phyloP scores from a whole-genome alignment of 139 green algal species.

The Desmodesmus armatus region DNA sequence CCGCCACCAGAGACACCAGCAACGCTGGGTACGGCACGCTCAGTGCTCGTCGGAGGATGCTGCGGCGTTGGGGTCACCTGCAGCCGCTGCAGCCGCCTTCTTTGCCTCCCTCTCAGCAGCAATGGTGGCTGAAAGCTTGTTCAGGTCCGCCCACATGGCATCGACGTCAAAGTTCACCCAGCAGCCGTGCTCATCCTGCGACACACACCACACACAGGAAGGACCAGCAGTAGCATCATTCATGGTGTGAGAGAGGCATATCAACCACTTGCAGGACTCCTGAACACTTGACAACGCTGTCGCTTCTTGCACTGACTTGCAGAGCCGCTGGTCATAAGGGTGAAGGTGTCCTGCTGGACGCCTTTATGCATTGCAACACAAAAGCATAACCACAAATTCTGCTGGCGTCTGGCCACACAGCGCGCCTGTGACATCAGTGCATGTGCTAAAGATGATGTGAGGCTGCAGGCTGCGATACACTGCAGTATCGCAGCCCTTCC shows the following conservation, averaged over 20 bases:
- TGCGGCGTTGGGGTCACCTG: too few species aligned
- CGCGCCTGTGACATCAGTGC: too few species aligned
- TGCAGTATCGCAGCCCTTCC: neutral
- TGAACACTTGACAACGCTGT: neutral
- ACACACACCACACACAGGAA: too few species aligned
- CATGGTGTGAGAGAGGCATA: neutral
- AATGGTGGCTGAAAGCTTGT: neutral
- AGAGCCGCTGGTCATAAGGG: neutral
- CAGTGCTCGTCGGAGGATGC: too few species aligned
- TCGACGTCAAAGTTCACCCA: conserved; percentile 1
- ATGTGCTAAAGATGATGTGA: too few species aligned
- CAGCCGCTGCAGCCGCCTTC: too few species aligned
- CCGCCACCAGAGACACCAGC: too few species aligned
- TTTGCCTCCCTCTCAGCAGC: neutral
- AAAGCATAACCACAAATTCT: neutral
- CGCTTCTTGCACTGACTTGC: neutral
- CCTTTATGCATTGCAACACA: neutral
- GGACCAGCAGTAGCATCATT: too few species aligned
- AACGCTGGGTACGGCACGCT: too few species aligned
- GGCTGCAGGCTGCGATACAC: neutral
- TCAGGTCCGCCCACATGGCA: conserved; percentile 18
- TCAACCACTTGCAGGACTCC: neutral
- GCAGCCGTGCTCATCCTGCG: conserved; percentile 47
- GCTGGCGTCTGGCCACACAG: too few species aligned
- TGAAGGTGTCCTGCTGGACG: neutral